Conservation (phyloP, 805 yeast genomes). For the Wickerhamomyces xylosicus region DNA sequence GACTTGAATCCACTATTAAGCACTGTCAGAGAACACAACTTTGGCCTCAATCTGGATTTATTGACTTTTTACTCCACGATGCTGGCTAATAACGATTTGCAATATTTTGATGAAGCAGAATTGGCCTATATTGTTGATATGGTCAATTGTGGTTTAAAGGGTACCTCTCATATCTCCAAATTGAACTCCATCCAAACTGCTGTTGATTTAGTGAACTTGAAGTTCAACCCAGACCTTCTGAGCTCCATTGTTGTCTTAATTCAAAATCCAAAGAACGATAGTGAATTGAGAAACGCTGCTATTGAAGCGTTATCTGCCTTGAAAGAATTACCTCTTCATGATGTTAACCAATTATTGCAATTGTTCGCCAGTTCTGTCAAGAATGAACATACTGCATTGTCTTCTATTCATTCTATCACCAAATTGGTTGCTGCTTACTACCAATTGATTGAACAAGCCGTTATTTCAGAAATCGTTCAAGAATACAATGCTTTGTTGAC, state of each 20-base stretch:
- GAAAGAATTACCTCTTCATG: conserved; percentile 13
- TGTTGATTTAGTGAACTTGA: conserved; percentile 17
- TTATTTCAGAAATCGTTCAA: conserved; percentile 6
- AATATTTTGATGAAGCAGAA: conserved; percentile 20
- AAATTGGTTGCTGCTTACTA: conserved; percentile 12
- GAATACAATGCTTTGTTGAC: conserved; percentile 8
- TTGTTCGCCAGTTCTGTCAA: conserved; percentile 24
- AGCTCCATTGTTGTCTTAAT: conserved; percentile 25
- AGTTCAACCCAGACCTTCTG: conserved; percentile 12
- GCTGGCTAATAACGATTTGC: conserved; percentile 18
- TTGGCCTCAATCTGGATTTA: conserved; percentile 22
- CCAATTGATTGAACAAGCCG: conserved; percentile 4
- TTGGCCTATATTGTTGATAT: conserved; percentile 18
- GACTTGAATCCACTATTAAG: conserved; percentile 14
- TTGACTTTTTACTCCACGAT: conserved; percentile 24
- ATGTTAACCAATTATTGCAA: conserved; percentile 18
- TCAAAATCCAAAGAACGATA: conserved; percentile 22
- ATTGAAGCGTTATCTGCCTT: conserved; percentile 21
- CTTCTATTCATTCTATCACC: conserved; percentile 21
- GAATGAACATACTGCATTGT: conserved; percentile 25
- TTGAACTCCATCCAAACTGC: conserved; percentile 24
- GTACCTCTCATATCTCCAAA: conserved; percentile 25
- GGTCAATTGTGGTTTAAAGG: conserved; percentile 22
- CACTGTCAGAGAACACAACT: conserved; percentile 16
- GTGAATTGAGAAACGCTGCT: conserved; percentile 28